A percentile compares a stretch with the other conserved stretches of the same genome.
phyloP scores from a whole-genome alignment of 805 yeast genomes.

The Candida saitoana region DNA sequence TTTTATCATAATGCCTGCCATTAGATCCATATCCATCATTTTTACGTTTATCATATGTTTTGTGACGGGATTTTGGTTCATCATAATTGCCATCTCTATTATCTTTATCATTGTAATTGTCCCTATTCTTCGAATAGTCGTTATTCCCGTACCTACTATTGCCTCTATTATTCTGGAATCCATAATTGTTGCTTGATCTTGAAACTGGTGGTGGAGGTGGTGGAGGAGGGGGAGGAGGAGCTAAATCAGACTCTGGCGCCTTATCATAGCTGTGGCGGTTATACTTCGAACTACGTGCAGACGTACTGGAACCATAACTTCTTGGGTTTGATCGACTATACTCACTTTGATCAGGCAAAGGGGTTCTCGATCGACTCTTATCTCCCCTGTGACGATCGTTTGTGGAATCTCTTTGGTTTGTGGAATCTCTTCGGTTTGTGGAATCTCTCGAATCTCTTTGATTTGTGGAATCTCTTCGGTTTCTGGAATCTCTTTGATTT shows the following conservation, averaged over 20 bases:
- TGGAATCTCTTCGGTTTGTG: too few relatives aligned
- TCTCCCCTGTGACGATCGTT: background rate
- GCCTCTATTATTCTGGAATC: background rate
- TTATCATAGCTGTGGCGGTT: conserved; percentile 5
- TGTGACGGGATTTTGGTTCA: background rate
- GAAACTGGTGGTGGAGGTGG: conserved; percentile 8
- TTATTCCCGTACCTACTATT: conserved; percentile 2
- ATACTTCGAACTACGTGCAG: conserved; percentile 1
- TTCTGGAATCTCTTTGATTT: too few relatives aligned
- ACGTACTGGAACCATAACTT: background rate
- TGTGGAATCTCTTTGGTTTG: too few relatives aligned
- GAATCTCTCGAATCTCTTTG: too few relatives aligned
- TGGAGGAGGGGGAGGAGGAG: conserved; percentile 11
- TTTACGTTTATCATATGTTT: conserved; percentile 19
- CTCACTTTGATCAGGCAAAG: conserved; percentile 11
- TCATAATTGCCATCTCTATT: background rate
- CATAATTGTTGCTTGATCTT: background rate
- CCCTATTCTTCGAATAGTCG: background rate
- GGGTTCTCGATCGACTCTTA: conserved; percentile 7
- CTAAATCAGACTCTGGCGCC: conserved; percentile 2
- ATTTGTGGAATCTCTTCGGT: too few relatives aligned
- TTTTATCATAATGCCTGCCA: conserved; percentile 27
- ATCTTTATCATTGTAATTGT: conserved; percentile 3
- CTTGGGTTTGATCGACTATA: background rate
- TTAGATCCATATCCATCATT: conserved; percentile 16